Evolutionary conservation across 257 asterid genomes (phyloP).

Genomic region (Buddleja alternifolia): DNA sequence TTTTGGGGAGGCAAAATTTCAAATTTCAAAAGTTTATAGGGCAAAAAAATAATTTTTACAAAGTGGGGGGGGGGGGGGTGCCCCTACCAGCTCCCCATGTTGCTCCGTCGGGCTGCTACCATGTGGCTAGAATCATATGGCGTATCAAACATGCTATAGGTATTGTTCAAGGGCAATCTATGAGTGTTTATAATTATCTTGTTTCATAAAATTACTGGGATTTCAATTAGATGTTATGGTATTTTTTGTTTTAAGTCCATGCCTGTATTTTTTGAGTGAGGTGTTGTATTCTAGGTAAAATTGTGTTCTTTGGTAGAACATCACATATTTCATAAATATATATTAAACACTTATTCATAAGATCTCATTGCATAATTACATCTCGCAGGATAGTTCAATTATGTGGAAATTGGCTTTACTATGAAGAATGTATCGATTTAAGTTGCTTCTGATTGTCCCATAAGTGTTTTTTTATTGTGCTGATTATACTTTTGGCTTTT

Average conservation of each 20-base stretch:
- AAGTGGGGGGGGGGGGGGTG: too few relatives aligned
- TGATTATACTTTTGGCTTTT: constrained; percentile 14
- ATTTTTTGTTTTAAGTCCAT: background rate
- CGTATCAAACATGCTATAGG: too few relatives aligned
- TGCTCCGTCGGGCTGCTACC: constrained; percentile 14
- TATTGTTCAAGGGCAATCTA: background rate
- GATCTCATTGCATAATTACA: constrained; percentile 8
- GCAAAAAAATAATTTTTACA: too few relatives aligned
- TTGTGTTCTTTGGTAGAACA: background rate
- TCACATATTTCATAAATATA: background rate
- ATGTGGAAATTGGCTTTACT: background rate
- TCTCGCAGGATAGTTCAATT: background rate
- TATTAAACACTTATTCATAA: background rate
- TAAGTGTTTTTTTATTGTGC: background rate
- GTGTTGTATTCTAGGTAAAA: background rate
- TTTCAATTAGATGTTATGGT: background rate
- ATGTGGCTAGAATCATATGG: background rate
- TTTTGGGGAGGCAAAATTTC: too few relatives aligned
- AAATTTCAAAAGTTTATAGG: too few relatives aligned
- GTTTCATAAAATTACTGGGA: background rate
- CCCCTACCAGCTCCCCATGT: too few relatives aligned
- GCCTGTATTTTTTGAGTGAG: background rate
- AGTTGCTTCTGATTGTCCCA: background rate
- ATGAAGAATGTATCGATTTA: constrained; percentile 12
- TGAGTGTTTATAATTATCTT: background rate